Evolutionary conservation across 75 land plant genomes (phyloP).

Genomic region (Chamaecyparis obtusa): DNA sequence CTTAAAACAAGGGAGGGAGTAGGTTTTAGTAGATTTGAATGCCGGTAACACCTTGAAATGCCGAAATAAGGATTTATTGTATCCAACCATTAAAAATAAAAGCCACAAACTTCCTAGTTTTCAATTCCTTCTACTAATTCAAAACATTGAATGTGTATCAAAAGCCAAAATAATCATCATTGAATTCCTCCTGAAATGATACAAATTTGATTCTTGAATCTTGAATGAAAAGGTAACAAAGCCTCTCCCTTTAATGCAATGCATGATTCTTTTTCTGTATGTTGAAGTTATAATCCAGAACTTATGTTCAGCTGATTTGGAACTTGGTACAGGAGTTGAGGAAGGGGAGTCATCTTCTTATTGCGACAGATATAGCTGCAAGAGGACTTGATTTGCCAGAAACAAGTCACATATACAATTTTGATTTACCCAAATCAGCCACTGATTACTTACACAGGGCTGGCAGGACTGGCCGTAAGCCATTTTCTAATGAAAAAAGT

Average conservation of each 20-base stretch:
- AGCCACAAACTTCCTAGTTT: background rate
- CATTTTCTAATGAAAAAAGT: conserved; percentile 60
- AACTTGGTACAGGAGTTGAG: conserved; percentile 50
- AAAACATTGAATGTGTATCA: background rate
- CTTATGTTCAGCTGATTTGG: conserved; percentile 20
- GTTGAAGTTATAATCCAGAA: conserved; percentile 6
- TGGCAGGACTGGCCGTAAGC: conserved; percentile 84
- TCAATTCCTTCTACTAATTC: background rate
- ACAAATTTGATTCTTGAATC: background rate
- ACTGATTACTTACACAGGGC: conserved; percentile 89
- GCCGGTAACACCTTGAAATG: background rate
- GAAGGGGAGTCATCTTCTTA: conserved; percentile 48
- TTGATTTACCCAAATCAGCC: conserved; percentile 77
- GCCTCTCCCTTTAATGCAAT: background rate
- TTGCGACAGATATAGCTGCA: conserved; percentile 88
- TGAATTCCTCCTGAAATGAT: background rate
- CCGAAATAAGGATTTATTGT: background rate
- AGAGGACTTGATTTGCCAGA: conserved; percentile 94
- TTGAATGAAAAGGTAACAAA: background rate
- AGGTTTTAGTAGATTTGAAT: background rate
- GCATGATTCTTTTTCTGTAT: background rate
- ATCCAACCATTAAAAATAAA: background rate
- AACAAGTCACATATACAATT: conserved; percentile 91
- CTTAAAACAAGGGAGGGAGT: background rate
- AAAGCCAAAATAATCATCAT: background rate